These are phyloP conservation scores for Fusarium foetens DNA, from an alignment of 2,329 filamentous ascomycete genomes.

Conservation along the genomic window DNA sequence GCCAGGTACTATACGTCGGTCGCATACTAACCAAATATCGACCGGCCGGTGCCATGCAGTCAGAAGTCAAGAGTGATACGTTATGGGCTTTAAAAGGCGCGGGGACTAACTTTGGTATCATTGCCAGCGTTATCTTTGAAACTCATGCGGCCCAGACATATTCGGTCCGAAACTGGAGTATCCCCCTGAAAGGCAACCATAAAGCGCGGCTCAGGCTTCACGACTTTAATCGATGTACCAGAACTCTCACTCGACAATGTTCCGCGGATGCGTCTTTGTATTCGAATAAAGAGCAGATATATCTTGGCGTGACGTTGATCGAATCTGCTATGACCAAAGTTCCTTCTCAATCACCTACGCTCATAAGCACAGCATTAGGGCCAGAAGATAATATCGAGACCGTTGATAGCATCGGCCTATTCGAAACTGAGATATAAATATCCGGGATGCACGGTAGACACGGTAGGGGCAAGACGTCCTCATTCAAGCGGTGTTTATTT, in stretches of 20 bases:
- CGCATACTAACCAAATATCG: conserved; percentile 57
- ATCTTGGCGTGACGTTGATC: conserved; percentile 59
- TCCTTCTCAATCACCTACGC: conserved; percentile 67
- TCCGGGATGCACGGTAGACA: conserved; percentile 69
- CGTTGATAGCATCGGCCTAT: conserved; percentile 62
- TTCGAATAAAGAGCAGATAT: conserved; percentile 55
- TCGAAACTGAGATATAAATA: conserved; percentile 71
- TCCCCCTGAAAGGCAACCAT: conserved; percentile 46
- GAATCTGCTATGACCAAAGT: conserved; percentile 55
- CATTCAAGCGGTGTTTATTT: conserved; percentile 73
- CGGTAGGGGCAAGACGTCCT: conserved; percentile 66
- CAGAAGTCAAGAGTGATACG: conserved; percentile 59
- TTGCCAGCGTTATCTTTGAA: conserved; percentile 63
- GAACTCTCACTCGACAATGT: conserved; percentile 52
- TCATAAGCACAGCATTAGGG: conserved; percentile 58
- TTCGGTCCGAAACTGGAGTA: conserved; percentile 53
- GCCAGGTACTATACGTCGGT: conserved; percentile 61
- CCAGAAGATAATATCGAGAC: conserved; percentile 45
- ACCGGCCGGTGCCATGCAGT: conserved; percentile 54
- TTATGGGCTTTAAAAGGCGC: conserved; percentile 69
- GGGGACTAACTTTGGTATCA: conserved; percentile 68
- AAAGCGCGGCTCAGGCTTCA: conserved; percentile 50
- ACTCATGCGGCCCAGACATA: conserved; percentile 56
- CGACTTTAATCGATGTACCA: conserved; percentile 53
- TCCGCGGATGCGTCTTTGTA: conserved; percentile 69